Evolutionary conservation across 108 stramenopile species (phyloP).

Genomic region (Fistulifera pelliculosa): DNA sequence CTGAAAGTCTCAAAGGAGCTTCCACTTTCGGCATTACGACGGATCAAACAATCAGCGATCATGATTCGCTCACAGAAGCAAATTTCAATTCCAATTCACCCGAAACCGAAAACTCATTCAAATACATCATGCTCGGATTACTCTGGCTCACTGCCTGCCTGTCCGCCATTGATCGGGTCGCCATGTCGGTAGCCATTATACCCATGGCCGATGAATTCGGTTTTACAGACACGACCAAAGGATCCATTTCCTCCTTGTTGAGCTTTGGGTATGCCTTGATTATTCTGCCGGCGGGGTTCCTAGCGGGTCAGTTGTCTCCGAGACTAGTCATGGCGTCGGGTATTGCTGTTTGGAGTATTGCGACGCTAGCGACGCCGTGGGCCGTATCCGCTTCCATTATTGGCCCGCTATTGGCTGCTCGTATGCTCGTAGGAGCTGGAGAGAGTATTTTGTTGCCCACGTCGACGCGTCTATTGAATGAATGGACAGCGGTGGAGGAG

Average conservation of each 20-base stretch:
- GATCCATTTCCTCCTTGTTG: slow-evolving; percentile 68
- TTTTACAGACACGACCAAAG: slow-evolving; percentile 76
- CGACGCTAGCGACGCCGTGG: slow-evolving; percentile 58
- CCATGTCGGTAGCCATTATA: slow-evolving; percentile 87
- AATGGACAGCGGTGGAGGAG: slow-evolving; percentile 61
- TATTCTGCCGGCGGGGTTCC: slow-evolving; percentile 67
- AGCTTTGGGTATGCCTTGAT: slow-evolving; percentile 73
- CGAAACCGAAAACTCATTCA: slow-evolving; percentile 7
- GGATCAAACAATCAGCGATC: no score
- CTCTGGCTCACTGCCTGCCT: slow-evolving; percentile 52
- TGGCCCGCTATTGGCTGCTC: slow-evolving; percentile 37
- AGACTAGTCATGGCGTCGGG: slow-evolving; percentile 49
- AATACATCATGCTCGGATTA: slow-evolving; percentile 31
- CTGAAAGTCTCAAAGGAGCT: no score
- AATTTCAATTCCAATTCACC: no score
- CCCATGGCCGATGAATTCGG: slow-evolving; percentile 69
- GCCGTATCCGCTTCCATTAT: slow-evolving; percentile 20
- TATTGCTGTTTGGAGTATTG: slow-evolving; percentile 56
- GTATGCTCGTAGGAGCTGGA: slow-evolving; percentile 70
- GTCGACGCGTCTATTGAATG: slow-evolving; percentile 60
- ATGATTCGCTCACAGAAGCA: no score
- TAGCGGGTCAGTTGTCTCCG: slow-evolving; percentile 32
- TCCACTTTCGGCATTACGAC: no score
- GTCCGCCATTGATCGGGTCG: slow-evolving; percentile 69
- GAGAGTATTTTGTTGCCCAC: slow-evolving; percentile 78